Evolutionary conservation across 768 basidiomycete species (phyloP).

Genomic region (Russula sp.): DNA sequence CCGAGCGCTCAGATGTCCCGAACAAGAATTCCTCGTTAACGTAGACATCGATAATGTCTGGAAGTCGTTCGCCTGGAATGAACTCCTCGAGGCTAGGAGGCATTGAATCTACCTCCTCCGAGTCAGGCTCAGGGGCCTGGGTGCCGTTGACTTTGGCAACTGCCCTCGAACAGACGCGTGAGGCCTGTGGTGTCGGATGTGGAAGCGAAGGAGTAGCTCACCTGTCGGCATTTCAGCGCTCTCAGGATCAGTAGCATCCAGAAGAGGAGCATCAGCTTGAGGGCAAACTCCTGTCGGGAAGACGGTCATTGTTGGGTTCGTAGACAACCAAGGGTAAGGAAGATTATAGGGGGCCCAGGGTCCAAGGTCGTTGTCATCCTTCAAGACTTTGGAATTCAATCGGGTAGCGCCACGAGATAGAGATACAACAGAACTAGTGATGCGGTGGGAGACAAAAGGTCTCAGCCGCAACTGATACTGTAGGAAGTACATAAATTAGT

Average conservation of each 20-base stretch:
- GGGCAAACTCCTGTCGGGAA: not conserved
- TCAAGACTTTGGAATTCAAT: too few relatives aligned
- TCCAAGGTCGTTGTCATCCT: too few relatives aligned
- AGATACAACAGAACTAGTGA: too few relatives aligned
- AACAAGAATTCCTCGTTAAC: too few relatives aligned
- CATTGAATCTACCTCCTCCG: not conserved
- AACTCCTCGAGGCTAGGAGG: slow-evolving; percentile 3
- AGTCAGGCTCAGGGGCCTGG: not conserved
- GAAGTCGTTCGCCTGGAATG: slow-evolving; percentile 16
- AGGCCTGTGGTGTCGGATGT: not conserved
- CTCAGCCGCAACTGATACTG: too few relatives aligned
- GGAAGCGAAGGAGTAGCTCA: too few relatives aligned
- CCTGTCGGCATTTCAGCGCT: not conserved
- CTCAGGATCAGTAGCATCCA: not conserved
- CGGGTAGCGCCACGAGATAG: too few relatives aligned
- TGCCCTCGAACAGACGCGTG: not conserved
- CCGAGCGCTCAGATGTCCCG: too few relatives aligned
- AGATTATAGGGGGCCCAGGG: too few relatives aligned
- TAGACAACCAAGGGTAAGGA: too few relatives aligned
- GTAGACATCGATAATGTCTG: slow-evolving; percentile 7
- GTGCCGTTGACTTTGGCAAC: not conserved
- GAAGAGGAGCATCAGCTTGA: not conserved
- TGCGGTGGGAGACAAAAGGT: too few relatives aligned
- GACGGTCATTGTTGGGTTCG: not conserved
- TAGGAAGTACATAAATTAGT: too few relatives aligned